Percentiles rank a stretch among this genome's conserved stretches.
phyloP scores from a whole-genome alignment of 192 early-diverging fungal genomes.

The Powellomyces hirtus region DNA sequence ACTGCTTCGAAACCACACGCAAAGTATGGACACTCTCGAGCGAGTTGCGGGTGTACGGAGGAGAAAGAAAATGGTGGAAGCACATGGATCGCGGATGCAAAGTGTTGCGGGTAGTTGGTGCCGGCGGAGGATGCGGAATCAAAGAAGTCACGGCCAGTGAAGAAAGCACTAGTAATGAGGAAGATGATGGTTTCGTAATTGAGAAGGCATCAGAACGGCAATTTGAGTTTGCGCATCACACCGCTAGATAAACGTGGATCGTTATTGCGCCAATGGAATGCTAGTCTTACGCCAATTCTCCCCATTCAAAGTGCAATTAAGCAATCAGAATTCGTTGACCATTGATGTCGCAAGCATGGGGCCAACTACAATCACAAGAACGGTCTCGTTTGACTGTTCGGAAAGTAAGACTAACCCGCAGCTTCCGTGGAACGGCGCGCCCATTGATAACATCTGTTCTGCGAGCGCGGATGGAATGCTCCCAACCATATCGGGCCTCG shows the following conservation, averaged over 20 bases:
- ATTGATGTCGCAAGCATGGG: conserved; percentile 18
- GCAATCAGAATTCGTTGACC: too few species aligned
- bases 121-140: conserved; percentile 16
- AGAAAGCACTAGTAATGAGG: conserved; percentile 9
- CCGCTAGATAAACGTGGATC: too few species aligned
- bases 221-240: too few species aligned
- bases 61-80: conserved; percentile 81
- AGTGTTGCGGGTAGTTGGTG: conserved; percentile 67
- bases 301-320: too few species aligned
- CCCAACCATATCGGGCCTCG: conserved; percentile 47
- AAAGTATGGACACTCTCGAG: conserved; percentile 97
- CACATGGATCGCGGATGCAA: conserved; percentile 82
- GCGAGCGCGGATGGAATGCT: conserved; percentile 50
- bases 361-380: conserved; percentile 15
- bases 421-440: conserved; percentile 12
- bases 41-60: conserved; percentile 71
- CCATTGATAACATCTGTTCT: conserved; percentile 42
- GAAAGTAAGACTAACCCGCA: conserved; percentile 31
- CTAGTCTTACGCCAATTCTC: too few species aligned
- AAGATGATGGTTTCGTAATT: neutral
- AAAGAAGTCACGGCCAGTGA: neutral
- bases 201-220: too few species aligned
- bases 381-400: conserved; percentile 19
- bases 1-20: conserved; percentile 84
- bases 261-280: too few species aligned